Conservation (phyloP, 2,329 filamentous ascomycete species). For the Penicillium polonicum region DNA sequence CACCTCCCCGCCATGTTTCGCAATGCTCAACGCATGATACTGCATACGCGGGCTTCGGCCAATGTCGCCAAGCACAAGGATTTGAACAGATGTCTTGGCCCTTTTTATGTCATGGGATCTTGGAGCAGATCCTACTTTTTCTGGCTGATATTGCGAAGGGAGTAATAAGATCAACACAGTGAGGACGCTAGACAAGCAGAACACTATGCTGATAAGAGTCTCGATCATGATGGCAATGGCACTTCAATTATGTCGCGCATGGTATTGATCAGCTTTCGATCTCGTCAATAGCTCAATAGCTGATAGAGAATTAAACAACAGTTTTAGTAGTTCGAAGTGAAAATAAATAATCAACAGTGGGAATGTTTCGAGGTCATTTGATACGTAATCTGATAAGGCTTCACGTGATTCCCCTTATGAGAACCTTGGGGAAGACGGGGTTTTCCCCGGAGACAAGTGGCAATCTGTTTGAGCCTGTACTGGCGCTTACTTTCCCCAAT, state of each 20-base stretch:
- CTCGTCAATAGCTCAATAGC: background rate
- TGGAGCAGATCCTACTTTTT: slow-evolving; percentile 13
- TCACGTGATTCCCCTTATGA: slow-evolving; percentile 10
- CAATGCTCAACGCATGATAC: slow-evolving; percentile 92
- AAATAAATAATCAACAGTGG: background rate
- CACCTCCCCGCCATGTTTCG: slow-evolving; percentile 74
- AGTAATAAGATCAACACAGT: slow-evolving; percentile 53
- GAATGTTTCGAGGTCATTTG: background rate
- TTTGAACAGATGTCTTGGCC: slow-evolving; percentile 61
- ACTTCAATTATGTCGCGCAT: background rate
- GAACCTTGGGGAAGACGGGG: slow-evolving; percentile 6
- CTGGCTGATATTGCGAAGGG: slow-evolving; percentile 52
- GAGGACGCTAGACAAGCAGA: slow-evolving; percentile 50
- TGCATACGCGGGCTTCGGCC: slow-evolving; percentile 97
- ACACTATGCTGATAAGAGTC: slow-evolving; percentile 36
- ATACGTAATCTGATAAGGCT: slow-evolving; percentile 10
- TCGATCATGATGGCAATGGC: slow-evolving; percentile 33
- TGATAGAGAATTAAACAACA: background rate
- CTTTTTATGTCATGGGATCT: slow-evolving; percentile 11
- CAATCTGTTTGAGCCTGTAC: background rate
- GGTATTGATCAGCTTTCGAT: background rate
- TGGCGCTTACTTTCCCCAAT: slow-evolving; percentile 1
- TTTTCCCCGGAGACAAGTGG: slow-evolving; percentile 1
- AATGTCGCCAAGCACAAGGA: slow-evolving; percentile 92
- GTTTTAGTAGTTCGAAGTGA: background rate